Percentiles rank a stretch among this genome's conserved stretches.
Evolutionary conservation across 805 yeast species (phyloP).

Genomic region (Ogataea zsoltii): DNA sequence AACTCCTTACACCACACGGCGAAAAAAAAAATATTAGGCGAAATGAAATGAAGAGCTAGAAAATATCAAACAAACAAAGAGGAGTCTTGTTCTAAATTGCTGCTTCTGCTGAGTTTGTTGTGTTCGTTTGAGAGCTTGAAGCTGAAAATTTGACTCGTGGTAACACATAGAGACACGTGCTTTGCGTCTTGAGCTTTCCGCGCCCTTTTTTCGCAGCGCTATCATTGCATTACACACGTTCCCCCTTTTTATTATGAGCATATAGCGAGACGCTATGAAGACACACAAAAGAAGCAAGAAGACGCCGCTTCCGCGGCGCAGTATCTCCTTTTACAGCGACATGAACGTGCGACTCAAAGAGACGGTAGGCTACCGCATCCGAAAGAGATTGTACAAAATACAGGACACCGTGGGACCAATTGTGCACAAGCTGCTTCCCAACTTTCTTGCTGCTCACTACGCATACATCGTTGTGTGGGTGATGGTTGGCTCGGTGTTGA

Average conservation of each 20-base stretch:
- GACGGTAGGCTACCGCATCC: conserved; percentile 31
- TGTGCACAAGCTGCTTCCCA: conserved; percentile 45
- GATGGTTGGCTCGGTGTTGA: conserved; percentile 68
- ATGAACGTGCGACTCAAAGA: conserved; percentile 17
- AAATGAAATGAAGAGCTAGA: background rate
- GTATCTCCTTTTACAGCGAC: conserved; percentile 11
- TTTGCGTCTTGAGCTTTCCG: too few species aligned
- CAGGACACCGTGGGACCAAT: conserved; percentile 43
- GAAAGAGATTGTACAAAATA: conserved; percentile 39
- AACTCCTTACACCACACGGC: background rate
- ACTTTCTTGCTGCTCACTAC: conserved; percentile 68
- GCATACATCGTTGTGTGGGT: conserved; percentile 61
- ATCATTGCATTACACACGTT: background rate
- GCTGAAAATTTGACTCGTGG: too few species aligned
- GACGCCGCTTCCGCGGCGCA: conserved; percentile 10
- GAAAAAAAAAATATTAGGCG: background rate
- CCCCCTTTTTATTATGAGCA: conserved; percentile 4
- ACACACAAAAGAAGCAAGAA: background rate
- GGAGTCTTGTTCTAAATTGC: too few species aligned
- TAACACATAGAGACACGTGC: too few species aligned
- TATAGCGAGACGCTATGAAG: conserved; percentile 4
- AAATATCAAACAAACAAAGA: background rate
- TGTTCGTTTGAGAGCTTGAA: too few species aligned
- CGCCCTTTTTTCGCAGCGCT: too few species aligned
- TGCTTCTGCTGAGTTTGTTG: too few species aligned